Percentiles rank a stretch among this genome's conserved stretches.
Evolutionary conservation across 2,329 filamentous ascomycete species (phyloP).

Genomic region (Ceratocystis diversiconidia): DNA sequence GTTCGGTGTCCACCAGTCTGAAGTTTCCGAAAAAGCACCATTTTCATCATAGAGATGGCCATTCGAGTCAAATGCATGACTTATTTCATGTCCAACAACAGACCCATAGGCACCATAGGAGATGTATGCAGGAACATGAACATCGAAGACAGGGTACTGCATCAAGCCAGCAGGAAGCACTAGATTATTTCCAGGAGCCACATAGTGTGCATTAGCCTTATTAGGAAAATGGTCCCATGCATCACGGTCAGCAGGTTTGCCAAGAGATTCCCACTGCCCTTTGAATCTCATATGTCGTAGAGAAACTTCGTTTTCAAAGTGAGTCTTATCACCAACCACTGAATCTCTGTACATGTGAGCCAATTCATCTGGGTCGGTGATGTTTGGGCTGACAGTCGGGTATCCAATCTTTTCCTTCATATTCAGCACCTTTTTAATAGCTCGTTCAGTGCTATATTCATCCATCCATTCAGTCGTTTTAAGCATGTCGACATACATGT

Average conservation of each 20-base stretch:
- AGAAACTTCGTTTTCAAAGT: constrained; percentile 44
- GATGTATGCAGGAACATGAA: constrained; percentile 47
- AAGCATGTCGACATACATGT: constrained; percentile 47
- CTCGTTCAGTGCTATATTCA: constrained; percentile 41
- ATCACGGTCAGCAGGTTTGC: constrained; percentile 45
- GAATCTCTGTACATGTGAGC: constrained; percentile 43
- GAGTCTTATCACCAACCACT: constrained; percentile 34
- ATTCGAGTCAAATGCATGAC: constrained; percentile 54
- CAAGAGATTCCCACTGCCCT: constrained; percentile 42
- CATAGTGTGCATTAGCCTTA: constrained; percentile 54
- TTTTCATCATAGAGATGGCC: constrained; percentile 51
- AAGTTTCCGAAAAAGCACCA: constrained; percentile 34
- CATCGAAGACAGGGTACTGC: constrained; percentile 53
- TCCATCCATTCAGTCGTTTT: constrained; percentile 50
- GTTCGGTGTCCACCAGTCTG: constrained; percentile 51
- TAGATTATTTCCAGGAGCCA: constrained; percentile 50
- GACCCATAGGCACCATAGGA: constrained; percentile 56
- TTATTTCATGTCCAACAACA: constrained; percentile 54
- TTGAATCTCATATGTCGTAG: constrained; percentile 34
- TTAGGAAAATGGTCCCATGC: constrained; percentile 47
- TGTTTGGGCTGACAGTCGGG: constrained; percentile 46
- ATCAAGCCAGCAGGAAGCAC: constrained; percentile 56
- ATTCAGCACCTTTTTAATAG: constrained; percentile 50
- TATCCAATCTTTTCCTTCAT: constrained; percentile 59
- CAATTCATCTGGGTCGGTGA: constrained; percentile 42